These are phyloP conservation scores for Tulasnella sp. DNA, from an alignment of 768 basidiomycete species.

Conservation along the genomic window DNA sequence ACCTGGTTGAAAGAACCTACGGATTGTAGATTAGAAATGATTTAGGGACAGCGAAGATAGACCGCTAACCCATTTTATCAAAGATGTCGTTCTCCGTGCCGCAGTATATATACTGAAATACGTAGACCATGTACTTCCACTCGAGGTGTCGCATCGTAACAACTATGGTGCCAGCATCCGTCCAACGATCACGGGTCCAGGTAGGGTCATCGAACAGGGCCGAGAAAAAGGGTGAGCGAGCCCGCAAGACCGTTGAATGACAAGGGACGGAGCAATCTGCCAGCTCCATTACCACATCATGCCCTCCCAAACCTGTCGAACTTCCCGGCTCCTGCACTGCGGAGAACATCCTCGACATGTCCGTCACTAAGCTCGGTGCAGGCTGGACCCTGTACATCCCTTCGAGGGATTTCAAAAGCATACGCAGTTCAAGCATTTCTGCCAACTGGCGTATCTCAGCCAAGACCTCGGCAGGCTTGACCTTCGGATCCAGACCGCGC, in stretches of 20 bases:
- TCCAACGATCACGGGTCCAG: conserved; percentile 64
- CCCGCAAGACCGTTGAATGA: conserved; percentile 68
- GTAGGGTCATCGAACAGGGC: conserved; percentile 71
- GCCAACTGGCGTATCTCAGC: conserved; percentile 52
- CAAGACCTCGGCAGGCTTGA: conserved; percentile 42
- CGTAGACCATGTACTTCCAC: conserved; percentile 65
- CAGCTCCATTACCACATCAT: conserved; percentile 61
- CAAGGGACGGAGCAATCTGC: conserved; percentile 50
- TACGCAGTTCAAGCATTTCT: conserved; percentile 43
- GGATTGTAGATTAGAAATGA: too few relatives aligned
- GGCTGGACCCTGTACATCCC: conserved; percentile 48
- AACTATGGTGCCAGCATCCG: conserved; percentile 39
- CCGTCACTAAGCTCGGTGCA: conserved; percentile 35
- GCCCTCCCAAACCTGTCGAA: not conserved
- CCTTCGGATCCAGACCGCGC: conserved; percentile 27
- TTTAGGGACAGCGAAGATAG: conserved; percentile 10
- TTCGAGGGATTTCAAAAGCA: conserved; percentile 44
- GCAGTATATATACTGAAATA: conserved; percentile 66
- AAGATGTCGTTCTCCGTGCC: conserved; percentile 62
- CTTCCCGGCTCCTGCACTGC: conserved; percentile 16
- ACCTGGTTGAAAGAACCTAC: conserved; percentile 50
- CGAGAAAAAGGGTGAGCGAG: conserved; percentile 73
- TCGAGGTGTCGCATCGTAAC: conserved; percentile 61
- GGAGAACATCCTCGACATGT: conserved; percentile 43
- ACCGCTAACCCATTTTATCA: conserved; percentile 47